Conservation (phyloP, 176 grass and related monocot species). For the Oryza rufipogon region DNA sequence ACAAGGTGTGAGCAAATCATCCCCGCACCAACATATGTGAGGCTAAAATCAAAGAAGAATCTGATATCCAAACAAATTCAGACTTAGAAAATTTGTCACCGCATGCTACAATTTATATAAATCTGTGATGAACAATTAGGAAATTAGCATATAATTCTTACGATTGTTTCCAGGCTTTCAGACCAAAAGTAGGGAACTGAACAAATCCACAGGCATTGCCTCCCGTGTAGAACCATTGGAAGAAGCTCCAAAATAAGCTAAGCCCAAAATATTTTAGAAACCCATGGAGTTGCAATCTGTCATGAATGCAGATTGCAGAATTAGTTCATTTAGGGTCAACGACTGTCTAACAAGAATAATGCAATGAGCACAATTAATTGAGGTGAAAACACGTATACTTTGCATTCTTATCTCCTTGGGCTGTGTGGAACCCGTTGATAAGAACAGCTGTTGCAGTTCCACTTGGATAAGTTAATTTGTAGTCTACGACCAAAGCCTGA, state of each 20-base stretch:
- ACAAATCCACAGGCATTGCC: constrained; percentile 81
- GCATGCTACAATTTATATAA: neutral
- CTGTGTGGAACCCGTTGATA: constrained; percentile 86
- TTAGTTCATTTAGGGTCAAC: neutral
- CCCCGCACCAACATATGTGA: constrained; percentile 87
- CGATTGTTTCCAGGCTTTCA: constrained; percentile 93
- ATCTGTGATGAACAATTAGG: neutral
- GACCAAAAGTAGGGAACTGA: constrained; percentile 89
- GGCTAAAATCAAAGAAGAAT: constrained; percentile 91
- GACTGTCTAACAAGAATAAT: neutral
- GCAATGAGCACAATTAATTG: neutral
- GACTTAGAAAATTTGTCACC: neutral
- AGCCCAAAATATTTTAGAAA: constrained; percentile 75
- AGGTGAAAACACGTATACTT: constrained; percentile 46
- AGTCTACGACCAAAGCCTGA: constrained; percentile 92
- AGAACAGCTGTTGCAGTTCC: constrained; percentile 89
- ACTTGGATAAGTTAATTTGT: constrained; percentile 86
- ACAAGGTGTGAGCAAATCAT: constrained; percentile 97
- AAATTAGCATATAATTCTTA: constrained; percentile 29
- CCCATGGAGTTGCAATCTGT: constrained; percentile 77
- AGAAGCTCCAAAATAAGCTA: constrained; percentile 86
- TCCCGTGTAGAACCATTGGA: constrained; percentile 94
- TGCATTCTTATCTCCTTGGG: constrained; percentile 77
- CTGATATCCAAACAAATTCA: constrained; percentile 41
- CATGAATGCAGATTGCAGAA: constrained; percentile 8